Evolutionary conservation across 192 early-diverging fungal genomes (phyloP), one percentile per base, ranked within the genome.

Genomic region (Funneliformis geosporum): DNA sequence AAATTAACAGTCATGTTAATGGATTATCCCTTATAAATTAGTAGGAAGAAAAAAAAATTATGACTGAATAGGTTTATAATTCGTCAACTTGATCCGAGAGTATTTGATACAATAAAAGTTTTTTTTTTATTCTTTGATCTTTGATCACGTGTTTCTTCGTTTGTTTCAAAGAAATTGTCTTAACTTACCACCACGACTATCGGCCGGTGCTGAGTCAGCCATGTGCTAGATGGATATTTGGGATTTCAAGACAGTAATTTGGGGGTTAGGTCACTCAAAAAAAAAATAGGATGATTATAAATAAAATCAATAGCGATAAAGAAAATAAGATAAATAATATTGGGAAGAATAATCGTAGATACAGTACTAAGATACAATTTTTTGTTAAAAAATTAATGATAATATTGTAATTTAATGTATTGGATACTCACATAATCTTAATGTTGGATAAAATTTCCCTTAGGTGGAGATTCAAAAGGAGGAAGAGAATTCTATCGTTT

Each of bases 181-280:
- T 25, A 59, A 65, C 79, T 80, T 80, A 68, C 82, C 87, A 86
- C 90, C 88, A 87, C 89, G 88, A 91, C 86, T 90, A 90, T 90
- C 90, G 91, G 91, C 90, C 87, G 89, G 84, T 85, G 87, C 88
- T 89, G 91, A 86, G 88, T 93, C 91, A 90, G 92, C 91, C 91
- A 93, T 93, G 88, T 92, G 87, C 88, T 90, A 85, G 73, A 72
- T 65, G 62, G 16, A 43, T 39, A 74, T n/a, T 50, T 40, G 25
- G 21, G 60, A 73, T 44, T 33, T 23, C 39, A 73, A 73, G 40
- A 40, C 23, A 73, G 23, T 23, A 72, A 44, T 40, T 6, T 27
- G n/a, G 25, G 23, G 10, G 25, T 75, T 75, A 75, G 38, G 44
- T 27, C 21, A 66, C 11, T 25, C 38, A 2, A 25, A 43, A 47